Conservation (phyloP, 371 early-diverging fungal species). For the Smittium mucronatum region DNA sequence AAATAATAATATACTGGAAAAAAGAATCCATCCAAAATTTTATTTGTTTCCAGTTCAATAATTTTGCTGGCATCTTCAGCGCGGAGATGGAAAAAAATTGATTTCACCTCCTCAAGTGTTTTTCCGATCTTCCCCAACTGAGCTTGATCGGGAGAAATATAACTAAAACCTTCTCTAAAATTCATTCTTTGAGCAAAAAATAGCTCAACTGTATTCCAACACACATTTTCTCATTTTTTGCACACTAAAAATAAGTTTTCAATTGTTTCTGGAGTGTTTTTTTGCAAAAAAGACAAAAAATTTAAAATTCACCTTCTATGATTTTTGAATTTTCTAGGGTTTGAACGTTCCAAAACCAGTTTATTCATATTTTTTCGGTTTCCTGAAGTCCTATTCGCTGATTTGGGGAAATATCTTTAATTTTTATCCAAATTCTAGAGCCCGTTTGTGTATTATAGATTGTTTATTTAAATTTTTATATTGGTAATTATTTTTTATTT, state of each 20-base stretch:
- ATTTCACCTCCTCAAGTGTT: not conserved
- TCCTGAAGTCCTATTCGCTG: not conserved
- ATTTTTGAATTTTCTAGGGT: not conserved
- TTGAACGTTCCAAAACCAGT: not conserved
- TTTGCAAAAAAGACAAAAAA: not conserved
- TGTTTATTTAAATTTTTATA: not conserved
- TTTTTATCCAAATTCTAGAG: not conserved
- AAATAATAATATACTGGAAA: not conserved
- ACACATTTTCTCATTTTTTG: not conserved
- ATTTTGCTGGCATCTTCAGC: not conserved
- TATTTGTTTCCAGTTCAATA: not conserved
- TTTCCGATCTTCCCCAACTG: not conserved
- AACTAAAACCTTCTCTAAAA: too few relatives aligned
- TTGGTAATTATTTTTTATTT: not conserved
- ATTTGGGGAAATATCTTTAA: not conserved
- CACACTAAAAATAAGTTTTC: not conserved
- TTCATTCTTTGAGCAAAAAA: not conserved
- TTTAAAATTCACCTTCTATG: not conserved
- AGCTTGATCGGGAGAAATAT: not conserved
- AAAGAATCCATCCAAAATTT: not conserved
- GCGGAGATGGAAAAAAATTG: not conserved
- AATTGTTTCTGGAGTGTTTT: not conserved
- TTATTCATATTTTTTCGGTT: not conserved
- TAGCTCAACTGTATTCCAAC: not conserved
- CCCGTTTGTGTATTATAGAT: not conserved